These are phyloP conservation scores for Penicillium sp. DNA, from an alignment of 2,329 filamentous ascomycete genomes.

Conservation along the genomic window DNA sequence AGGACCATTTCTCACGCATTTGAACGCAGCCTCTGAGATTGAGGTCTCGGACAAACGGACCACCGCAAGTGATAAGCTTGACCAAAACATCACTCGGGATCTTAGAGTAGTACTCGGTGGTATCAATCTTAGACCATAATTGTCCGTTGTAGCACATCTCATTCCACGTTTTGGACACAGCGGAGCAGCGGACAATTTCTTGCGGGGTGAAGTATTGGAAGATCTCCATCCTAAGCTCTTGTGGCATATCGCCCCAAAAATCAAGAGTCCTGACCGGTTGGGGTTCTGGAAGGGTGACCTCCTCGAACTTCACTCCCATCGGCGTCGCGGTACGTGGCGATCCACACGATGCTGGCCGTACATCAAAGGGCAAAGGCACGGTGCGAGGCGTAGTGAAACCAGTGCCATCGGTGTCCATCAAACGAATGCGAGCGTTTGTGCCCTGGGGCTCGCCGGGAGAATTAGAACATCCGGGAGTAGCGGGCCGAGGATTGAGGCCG, in stretches of 20 bases:
- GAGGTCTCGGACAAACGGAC: conserved; percentile 85
- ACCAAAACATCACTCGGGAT: conserved; percentile 82
- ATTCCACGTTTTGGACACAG: conserved; percentile 76
- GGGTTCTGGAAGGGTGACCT: conserved; percentile 23
- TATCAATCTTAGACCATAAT: conserved; percentile 82
- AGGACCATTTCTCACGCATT: conserved; percentile 75
- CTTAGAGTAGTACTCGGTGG: conserved; percentile 79
- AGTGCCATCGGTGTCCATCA: conserved; percentile 52
- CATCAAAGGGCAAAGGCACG: conserved; percentile 63
- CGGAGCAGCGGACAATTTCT: conserved; percentile 75
- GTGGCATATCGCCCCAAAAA: conserved; percentile 79
- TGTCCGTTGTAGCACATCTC: conserved; percentile 90
- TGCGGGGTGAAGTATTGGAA: conserved; percentile 74
- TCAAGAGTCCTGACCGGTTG: conserved; percentile 52
- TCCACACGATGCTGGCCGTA: conserved; percentile 52
- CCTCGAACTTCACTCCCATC: conserved; percentile 18
- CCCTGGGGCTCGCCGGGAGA: conserved; percentile 51
- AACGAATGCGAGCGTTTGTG: conserved; percentile 56
- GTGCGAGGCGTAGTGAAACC: conserved; percentile 48
- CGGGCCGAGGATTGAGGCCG: conserved; percentile 57
- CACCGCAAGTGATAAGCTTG: conserved; percentile 79
- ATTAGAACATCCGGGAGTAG: conserved; percentile 48
- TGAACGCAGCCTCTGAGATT: conserved; percentile 92
- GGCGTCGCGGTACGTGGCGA: conserved; percentile 23
- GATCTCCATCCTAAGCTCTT: conserved; percentile 77